phyloP scores from a whole-genome alignment of 495 filamentous ascomycete genomes.

The Darksidea phi region DNA sequence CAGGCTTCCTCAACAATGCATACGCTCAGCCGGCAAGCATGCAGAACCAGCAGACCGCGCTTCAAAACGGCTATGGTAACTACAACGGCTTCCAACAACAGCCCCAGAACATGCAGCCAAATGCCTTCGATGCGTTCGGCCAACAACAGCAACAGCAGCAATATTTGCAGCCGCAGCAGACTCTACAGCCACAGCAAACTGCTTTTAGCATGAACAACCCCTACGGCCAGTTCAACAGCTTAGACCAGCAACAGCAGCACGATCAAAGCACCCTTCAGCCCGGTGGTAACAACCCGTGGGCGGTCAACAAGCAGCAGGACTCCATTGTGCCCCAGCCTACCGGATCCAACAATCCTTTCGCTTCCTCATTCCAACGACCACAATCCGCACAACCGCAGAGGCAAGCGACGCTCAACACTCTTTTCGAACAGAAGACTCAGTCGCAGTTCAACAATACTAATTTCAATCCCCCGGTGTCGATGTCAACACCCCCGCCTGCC shows the following conservation, averaged over 20 bases:
- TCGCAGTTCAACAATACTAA: constrained; percentile 45
- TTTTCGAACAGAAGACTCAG: constrained; percentile 49
- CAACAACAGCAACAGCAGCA: constrained; percentile 48
- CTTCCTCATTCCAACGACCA: constrained; percentile 54
- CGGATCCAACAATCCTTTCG: constrained; percentile 97
- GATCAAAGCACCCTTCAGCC: constrained; percentile 63
- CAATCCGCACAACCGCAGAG: constrained; percentile 35
- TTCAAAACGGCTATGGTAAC: constrained; percentile 55
- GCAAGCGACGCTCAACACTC: constrained; percentile 57
- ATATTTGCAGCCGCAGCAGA: constrained; percentile 68
- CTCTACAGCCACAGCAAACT: constrained; percentile 71
- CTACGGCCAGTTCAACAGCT: constrained; percentile 58
- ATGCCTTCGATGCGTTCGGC: constrained; percentile 47
- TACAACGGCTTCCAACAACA: constrained; percentile 54
- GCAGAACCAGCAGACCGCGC: constrained; percentile 52
- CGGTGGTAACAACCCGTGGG: constrained; percentile 87
- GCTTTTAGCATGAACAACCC: constrained; percentile 69
- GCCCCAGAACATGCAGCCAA: constrained; percentile 60
- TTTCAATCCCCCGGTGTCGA: constrained; percentile 41
- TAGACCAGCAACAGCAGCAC: constrained; percentile 47
- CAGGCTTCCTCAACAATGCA: constrained; percentile 81
- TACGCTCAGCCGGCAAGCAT: constrained; percentile 64
- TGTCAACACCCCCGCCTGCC: constrained; percentile 44
- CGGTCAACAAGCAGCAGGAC: constrained; percentile 46
- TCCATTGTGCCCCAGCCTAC: constrained; percentile 68